Percentiles rank a stretch among this genome's conserved stretches.
Evolutionary conservation across 2,329 filamentous ascomycete species (phyloP).

Genomic region (Nothophoma quercina): DNA sequence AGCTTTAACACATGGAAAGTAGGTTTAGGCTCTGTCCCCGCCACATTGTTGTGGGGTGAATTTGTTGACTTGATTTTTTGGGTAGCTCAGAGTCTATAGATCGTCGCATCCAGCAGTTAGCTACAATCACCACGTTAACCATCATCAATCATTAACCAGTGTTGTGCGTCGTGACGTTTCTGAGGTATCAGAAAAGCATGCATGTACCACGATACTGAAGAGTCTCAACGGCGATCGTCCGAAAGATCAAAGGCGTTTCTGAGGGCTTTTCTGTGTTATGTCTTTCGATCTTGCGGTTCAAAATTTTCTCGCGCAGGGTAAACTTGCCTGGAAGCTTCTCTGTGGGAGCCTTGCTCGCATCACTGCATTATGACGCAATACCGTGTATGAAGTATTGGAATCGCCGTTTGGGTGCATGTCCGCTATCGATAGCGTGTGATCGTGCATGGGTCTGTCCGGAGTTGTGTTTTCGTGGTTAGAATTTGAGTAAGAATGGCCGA

Average conservation of each 20-base stretch:
- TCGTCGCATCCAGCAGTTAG: not conserved
- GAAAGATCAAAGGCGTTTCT: not conserved
- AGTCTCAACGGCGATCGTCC: not conserved
- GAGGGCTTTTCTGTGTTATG: not conserved
- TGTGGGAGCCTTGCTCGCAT: not conserved
- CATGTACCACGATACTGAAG: not conserved
- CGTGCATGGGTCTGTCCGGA: constrained; percentile 21
- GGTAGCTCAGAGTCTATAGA: not conserved
- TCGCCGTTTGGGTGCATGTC: constrained; percentile 20
- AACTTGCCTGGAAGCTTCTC: not conserved
- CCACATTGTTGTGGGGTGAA: not conserved
- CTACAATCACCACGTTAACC: not conserved
- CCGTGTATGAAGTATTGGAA: constrained; percentile 25
- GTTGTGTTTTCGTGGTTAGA: constrained; percentile 9
- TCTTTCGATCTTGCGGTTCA: not conserved
- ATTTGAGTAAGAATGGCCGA: constrained; percentile 16
- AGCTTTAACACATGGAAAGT: not conserved
- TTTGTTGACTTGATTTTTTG: not conserved
- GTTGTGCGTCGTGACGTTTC: not conserved
- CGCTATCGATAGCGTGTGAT: constrained; percentile 31
- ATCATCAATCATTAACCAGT: not conserved
- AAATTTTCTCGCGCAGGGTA: not conserved
- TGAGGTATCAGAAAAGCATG: not conserved
- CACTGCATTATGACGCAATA: constrained; percentile 21
- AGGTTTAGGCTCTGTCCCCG: constrained; percentile 1